A percentile compares a stretch with the other conserved stretches of the same genome.
phyloP scores from a whole-genome alignment of 2,329 filamentous ascomycete species.

The Aphanocladium album region DNA sequence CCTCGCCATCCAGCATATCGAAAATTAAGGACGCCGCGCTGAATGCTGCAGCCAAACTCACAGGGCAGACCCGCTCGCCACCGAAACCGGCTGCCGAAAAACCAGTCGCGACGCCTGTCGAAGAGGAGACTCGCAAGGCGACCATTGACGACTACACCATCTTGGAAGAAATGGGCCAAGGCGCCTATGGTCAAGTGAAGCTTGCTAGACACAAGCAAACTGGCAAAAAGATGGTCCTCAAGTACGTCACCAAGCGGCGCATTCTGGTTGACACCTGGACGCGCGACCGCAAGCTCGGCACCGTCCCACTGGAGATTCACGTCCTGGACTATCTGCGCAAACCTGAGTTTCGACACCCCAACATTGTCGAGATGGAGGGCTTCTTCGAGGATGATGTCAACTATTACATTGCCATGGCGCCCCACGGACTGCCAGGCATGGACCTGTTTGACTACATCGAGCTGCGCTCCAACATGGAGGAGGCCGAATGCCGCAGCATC shows the following conservation, averaged over 20 bases:
- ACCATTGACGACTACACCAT: constrained; percentile 87
- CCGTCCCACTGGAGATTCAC: constrained; percentile 94
- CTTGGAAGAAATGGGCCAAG: constrained; percentile 96
- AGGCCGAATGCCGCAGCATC: constrained; percentile 87
- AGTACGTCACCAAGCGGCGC: constrained; percentile 94
- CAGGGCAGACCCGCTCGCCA: constrained; percentile 32
- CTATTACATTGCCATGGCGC: constrained; percentile 98
- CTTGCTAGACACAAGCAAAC: constrained; percentile 79
- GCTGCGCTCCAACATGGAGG: constrained; percentile 91
- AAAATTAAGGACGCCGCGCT: constrained; percentile 52
- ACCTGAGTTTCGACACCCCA: constrained; percentile 61
- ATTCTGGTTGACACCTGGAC: constrained; percentile 99
- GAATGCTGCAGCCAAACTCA: constrained; percentile 50
- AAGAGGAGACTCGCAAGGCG: constrained; percentile 58
- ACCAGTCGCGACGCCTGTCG: constrained; percentile 23
- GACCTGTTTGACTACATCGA: constrained; percentile 99
- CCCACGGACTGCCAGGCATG: constrained; percentile 93
- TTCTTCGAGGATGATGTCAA: constrained; percentile 80
- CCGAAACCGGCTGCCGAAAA: constrained; percentile 27
- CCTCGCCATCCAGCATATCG: constrained; percentile 44
- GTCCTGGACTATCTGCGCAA: constrained; percentile 88
- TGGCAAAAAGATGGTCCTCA: constrained; percentile 83
- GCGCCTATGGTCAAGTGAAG: constrained; percentile 96
- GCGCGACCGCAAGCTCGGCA: constrained; percentile 83
- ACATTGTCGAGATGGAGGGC: constrained; percentile 68